These are phyloP conservation scores for Taphrina pruni DNA, from an alignment of 1,139 yeast species.

Conservation along the genomic window DNA sequence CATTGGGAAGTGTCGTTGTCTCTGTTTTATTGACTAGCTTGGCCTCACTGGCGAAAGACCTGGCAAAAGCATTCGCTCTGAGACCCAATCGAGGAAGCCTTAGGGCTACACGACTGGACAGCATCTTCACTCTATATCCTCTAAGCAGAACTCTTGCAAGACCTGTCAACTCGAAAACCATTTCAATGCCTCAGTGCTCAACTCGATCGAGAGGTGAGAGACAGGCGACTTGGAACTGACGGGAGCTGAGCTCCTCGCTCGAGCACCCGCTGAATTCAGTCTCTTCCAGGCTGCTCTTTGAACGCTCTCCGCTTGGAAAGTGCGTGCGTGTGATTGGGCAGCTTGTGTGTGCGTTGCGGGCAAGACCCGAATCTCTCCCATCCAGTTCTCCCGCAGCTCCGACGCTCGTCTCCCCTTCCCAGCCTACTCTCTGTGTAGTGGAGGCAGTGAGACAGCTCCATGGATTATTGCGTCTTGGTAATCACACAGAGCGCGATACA, in stretches of 20 bases:
- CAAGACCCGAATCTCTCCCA: not conserved
- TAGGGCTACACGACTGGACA: conserved; percentile 29
- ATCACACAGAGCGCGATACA: not conserved
- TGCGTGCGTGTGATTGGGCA: not conserved
- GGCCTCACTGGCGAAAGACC: conserved; percentile 26
- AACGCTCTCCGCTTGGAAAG: not conserved
- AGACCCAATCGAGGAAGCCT: conserved; percentile 24
- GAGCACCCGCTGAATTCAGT: not conserved
- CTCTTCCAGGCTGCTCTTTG: not conserved
- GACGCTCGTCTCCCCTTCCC: not conserved
- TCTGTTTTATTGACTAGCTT: conserved; percentile 56
- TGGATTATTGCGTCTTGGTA: not conserved
- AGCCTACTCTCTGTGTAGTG: too few relatives aligned
- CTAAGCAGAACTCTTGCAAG: not conserved
- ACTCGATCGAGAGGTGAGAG: not conserved
- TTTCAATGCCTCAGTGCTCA: too few relatives aligned
- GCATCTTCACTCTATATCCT: conserved; percentile 5
- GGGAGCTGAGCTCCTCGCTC: conserved; percentile 10
- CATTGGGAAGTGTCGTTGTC: conserved; percentile 75
- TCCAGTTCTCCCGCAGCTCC: not conserved
- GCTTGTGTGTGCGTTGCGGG: not conserved
- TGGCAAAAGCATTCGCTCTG: conserved; percentile 10
- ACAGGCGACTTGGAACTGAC: conserved; percentile 4
- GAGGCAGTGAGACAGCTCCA: not conserved
- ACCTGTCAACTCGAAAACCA: too few relatives aligned